phyloP scores from a whole-genome alignment of 345 rosid genomes.

The Camelina neglecta region DNA sequence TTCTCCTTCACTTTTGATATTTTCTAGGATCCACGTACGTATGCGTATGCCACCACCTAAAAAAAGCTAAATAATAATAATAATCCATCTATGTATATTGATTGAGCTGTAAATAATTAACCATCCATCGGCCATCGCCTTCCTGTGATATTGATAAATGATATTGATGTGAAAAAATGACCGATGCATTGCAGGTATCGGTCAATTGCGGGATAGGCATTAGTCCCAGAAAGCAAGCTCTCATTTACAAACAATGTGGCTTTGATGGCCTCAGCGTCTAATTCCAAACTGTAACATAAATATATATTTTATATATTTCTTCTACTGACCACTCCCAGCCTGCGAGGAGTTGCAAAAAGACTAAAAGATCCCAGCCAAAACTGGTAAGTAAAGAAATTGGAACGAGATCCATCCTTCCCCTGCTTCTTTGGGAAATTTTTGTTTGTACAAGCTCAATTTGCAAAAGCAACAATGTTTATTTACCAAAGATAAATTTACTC shows the following conservation, averaged over 20 bases:
- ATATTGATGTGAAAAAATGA: neutral
- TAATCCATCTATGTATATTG: no score
- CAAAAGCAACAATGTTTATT: conserved; percentile 25
- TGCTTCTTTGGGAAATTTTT: conserved; percentile 18
- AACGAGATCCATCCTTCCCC: conserved; percentile 19
- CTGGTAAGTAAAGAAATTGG: conserved; percentile 20
- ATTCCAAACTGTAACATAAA: conserved; percentile 38
- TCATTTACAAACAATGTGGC: conserved; percentile 94
- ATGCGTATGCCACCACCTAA: conserved; percentile 10
- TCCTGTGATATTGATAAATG: neutral
- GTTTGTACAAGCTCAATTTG: conserved; percentile 30
- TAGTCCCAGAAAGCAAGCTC: conserved; percentile 92
- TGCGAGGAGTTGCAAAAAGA: conserved; percentile 15
- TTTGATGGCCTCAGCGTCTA: conserved; percentile 89
- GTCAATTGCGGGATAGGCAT: conserved; percentile 89
- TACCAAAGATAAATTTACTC: conserved; percentile 8
- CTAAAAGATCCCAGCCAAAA: conserved; percentile 38
- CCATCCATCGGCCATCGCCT: neutral
- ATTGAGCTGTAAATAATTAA: neutral
- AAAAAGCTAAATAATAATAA: neutral
- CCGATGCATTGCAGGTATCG: conserved; percentile 63
- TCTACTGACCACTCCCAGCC: conserved; percentile 36
- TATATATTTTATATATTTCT: neutral
- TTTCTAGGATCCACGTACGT: conserved; percentile 32
- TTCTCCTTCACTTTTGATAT: conserved; percentile 41